Conservation (phyloP, 805 yeast species). For the Candida yuanshanica region DNA sequence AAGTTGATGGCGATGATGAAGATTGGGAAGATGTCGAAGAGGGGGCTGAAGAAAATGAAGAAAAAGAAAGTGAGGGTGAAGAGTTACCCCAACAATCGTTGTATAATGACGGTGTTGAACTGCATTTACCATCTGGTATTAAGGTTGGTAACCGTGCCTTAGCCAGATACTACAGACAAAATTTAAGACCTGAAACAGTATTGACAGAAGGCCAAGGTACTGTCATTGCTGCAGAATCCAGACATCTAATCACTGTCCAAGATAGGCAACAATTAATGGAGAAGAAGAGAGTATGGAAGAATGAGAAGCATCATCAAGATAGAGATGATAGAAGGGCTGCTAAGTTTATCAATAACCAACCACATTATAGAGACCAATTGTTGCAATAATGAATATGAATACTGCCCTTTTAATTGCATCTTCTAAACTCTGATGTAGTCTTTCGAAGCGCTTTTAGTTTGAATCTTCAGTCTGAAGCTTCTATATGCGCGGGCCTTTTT, state of each 20-base stretch:
- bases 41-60: constrained; percentile 26
- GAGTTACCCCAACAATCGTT: constrained; percentile 35
- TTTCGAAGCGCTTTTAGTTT: no score
- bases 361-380: constrained; percentile 79
- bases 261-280: constrained; percentile 41
- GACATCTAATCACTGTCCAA: constrained; percentile 36
- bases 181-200: constrained; percentile 49
- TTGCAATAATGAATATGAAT: constrained; percentile 36
- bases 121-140: constrained; percentile 78
- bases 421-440: neutral
- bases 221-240: constrained; percentile 77
- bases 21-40: constrained; percentile 35
- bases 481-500: no score
- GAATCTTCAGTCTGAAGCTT: no score
- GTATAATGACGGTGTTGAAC: constrained; percentile 60
- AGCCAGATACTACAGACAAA: constrained; percentile 74
- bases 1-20: constrained; percentile 27
- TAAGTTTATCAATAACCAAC: constrained; percentile 81
- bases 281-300: constrained; percentile 68
- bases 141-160: constrained; percentile 84
- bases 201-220: constrained; percentile 79
- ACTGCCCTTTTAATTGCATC: neutral
- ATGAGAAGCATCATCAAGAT: constrained; percentile 45
- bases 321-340: constrained; percentile 53
- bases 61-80: constrained; percentile 32